Percentiles rank a stretch among this genome's conserved stretches.
Conservation (phyloP, 2,329 filamentous ascomycete genomes). For the Rugonectria rugulosa region DNA sequence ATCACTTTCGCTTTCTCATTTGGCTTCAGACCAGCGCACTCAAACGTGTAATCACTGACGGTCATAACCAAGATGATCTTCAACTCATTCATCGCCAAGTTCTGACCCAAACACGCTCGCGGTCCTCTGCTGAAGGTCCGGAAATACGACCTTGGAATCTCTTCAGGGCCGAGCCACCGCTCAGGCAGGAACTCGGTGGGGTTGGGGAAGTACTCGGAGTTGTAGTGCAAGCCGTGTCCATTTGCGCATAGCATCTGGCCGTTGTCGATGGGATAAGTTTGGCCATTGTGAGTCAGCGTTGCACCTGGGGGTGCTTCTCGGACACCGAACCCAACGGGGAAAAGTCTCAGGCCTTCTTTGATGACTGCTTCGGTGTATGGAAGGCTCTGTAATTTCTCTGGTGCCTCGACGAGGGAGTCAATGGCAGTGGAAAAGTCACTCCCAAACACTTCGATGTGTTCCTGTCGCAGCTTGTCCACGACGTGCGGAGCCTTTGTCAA, state of each 20-base stretch:
- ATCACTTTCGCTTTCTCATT: conserved; percentile 20
- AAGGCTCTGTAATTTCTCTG: conserved; percentile 9
- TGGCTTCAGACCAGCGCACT: conserved; percentile 26
- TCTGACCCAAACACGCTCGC: conserved; percentile 47
- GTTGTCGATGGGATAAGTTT: conserved; percentile 10
- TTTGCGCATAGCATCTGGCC: conserved; percentile 1
- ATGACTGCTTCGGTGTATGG: conserved; percentile 22
- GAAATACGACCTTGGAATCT: conserved; percentile 18
- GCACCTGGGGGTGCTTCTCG: not conserved
- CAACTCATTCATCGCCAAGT: conserved; percentile 46
- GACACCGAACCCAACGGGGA: conserved; percentile 14
- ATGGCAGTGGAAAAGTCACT: not conserved
- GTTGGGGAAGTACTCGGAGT: not conserved
- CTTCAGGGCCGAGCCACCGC: conserved; percentile 18
- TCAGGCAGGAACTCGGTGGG: conserved; percentile 13
- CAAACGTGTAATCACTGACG: conserved; percentile 35
- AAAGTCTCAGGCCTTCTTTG: conserved; percentile 20
- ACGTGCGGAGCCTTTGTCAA: conserved; percentile 10
- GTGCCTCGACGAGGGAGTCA: conserved; percentile 3
- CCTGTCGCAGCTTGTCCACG: conserved; percentile 12
- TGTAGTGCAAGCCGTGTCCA: conserved; percentile 20
- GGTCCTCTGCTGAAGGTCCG: conserved; percentile 48
- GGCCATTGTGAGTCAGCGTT: not conserved
- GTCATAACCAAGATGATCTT: conserved; percentile 38
- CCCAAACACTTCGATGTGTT: conserved; percentile 14